Base-by-base conservation (phyloP, 805 yeast species). In the Candida nitratophila region DNA sequence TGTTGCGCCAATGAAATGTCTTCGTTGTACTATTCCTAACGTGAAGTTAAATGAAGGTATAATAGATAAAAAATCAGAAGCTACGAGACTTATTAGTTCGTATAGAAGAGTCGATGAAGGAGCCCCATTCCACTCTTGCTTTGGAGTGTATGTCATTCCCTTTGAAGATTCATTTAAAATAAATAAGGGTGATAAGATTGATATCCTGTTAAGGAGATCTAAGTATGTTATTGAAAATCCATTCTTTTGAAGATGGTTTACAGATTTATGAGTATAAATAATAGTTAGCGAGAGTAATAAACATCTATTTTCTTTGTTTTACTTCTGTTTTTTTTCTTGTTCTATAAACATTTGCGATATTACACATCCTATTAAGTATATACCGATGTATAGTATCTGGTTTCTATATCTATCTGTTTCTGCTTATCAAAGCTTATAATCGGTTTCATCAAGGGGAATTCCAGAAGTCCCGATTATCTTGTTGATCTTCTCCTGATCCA, bases 51-150 rank as follows among this genome's bases (percentile, higher is more conserved):
- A 41, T 1, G 50, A 41, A 1, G 66, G 64, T 10, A 40, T 26
- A 1, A 40, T 50, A 35, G 62, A 60, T 38, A 45, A 48, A 29
- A 51, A 54, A n/a, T 39, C 48, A 4, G 49, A 47, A 0, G 48
- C 60, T 10, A 46, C 60, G n/a, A 56, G 47, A 32, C 46, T 50
- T 3, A 46, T 62, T 51, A 41, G 58, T 8, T 55, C 50, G 26
- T 57, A 49, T 38, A 50, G 66, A 44, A 53, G 65, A 34, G 55
- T 57, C 15, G 66, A 62, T 45, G 56, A 55, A 24, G 52, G 56
- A 1, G 49, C 42, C 27, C 58, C 56, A 3, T 57, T 46, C 43
- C 39, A 45, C 8, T 30, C 55, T 1, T 59, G 54, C 42, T 61
- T 61, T 44, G 65, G 65, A 7, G 46, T 58, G 22, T 59, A 57